Evolutionary conservation across 2,329 filamentous ascomycete genomes (phyloP), one percentile per base, ranked within the genome.

Genomic region (Botrytis pseudocinerea): DNA sequence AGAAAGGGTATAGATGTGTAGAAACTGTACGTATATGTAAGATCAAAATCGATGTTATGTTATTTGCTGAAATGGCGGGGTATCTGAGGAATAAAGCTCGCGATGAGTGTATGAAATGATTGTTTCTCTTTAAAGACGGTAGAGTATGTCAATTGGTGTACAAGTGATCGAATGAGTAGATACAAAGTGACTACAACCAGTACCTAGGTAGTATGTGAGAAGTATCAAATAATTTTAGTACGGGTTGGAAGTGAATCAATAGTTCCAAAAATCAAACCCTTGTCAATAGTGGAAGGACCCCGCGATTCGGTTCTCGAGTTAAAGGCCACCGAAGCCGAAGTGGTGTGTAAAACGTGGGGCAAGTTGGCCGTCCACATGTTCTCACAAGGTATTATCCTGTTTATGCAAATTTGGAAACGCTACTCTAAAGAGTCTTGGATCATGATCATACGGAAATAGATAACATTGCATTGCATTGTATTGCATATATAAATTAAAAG

Each of bases 251-350:
- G 22, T 44, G 32, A 40, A 42, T 64, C 14, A n/a, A 71, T 42
- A 66, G 69, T 16, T 64, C 25, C 38, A 35, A 54, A 51, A 22
- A 12, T 42, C 54, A 46, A 16, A 40, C 61, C 70, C 62, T 72
- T 60, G 62, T 48, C 46, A 46, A 38, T 25, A 59, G 28, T 38
- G 32, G 18, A 76, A 68, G 57, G 32, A 63, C 76, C 77, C 77
- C 76, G 71, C 77, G 74, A 74, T 75, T 77, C 77, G 76, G 76
- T 57, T 71, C 73, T 68, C 70, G 48, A 61, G 35, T 28, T 42
- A 76, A 70, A 68, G 71, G 38, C 14, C 14, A 68, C 77, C 76
- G 76, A 77, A 59, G 57, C 69, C 54, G 7, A 32, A 44, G 28
- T 60, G 46, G 48, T 59, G 20, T 61, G 51, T 32, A 54, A 42